These are phyloP conservation scores for Cordia subcordata DNA, from an alignment of 257 asterid species.

Conservation along the genomic window DNA sequence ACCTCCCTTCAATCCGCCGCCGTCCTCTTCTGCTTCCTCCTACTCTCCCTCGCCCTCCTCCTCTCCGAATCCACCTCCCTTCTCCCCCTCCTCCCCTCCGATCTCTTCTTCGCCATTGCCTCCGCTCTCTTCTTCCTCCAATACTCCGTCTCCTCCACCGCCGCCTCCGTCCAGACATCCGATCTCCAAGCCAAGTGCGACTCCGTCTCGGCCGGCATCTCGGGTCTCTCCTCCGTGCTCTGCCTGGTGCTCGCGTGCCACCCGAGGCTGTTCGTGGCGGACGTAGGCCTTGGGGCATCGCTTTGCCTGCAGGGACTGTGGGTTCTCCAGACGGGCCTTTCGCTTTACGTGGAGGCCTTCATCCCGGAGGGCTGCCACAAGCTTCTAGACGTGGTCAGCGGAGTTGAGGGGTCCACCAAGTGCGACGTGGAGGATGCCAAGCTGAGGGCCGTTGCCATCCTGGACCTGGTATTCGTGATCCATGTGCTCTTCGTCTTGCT, in stretches of 20 bases:
- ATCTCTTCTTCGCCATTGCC: conserved; percentile 63
- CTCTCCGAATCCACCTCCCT: conserved; percentile 65
- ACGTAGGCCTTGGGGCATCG: conserved; percentile 58
- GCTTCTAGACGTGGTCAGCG: conserved; percentile 79
- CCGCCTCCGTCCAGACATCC: conserved; percentile 79
- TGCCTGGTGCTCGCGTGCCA: conserved; percentile 53
- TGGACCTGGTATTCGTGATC: conserved; percentile 64
- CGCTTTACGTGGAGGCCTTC: conserved; percentile 81
- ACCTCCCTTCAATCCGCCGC: conserved; percentile 73
- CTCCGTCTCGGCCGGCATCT: conserved; percentile 48
- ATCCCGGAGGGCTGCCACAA: conserved; percentile 96
- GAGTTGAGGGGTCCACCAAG: conserved; percentile 91
- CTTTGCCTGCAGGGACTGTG: conserved; percentile 80
- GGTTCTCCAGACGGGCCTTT: conserved; percentile 84
- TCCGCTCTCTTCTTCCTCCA: conserved; percentile 65
- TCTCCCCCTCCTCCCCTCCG: conserved; percentile 59
- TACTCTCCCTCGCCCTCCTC: conserved; percentile 49
- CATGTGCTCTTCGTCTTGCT: conserved; percentile 61
- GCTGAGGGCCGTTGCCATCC: conserved; percentile 78
- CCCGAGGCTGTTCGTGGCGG: conserved; percentile 56
- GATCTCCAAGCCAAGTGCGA: conserved; percentile 82
- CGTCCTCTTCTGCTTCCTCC: conserved; percentile 55
- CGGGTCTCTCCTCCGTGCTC: conserved; percentile 42
- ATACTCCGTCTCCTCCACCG: conserved; percentile 44
- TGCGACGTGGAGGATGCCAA: conserved; percentile 91